Base-by-base conservation (phyloP, 2,329 filamentous ascomycete species). In the Raffaelea ambrosiae region DNA sequence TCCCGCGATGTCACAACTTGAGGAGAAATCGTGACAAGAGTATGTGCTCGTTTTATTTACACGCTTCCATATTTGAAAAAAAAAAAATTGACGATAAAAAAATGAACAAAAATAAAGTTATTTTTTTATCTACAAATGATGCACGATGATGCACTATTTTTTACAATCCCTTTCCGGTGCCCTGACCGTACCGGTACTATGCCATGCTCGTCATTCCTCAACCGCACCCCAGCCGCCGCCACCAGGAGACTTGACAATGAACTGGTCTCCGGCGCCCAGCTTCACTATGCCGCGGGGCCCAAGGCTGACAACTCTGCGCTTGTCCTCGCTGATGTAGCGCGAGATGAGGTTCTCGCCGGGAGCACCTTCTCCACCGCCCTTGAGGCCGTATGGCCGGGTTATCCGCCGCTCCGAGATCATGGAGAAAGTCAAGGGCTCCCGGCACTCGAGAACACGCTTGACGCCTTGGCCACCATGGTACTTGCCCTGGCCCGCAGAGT, bases 331-430 rank as follows among this genome's bases (percentile, higher is more conserved):
- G 11, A 43, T 22, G 20, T 33, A 83, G 8, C 86, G 72, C 21
- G 93, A 81, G 91, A 90, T 96, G 40, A 93, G 70, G 56, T 96
- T 97, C 51, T 89, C 67, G 0, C 91, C 91, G 40, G 85, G 84
- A 55, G 79, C 67, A 0, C 82, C 91, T 52, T 90, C 84, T 48
- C 82, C 84, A 3, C 91, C 91, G 1, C 90, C 91, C 19, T 81
- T 81, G 51, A 96, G 73, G 0, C 90, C 90, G 55, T 89, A 95
- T 1, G 88, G 88, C 46, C 79, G 73, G 52, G 86, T 82, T 0
- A 90, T 84, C 23, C 88, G 68, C 18, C 88, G 63, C 63, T 94
- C 88, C 3, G 80, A 85, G 9, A 94, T 67, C 23, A 95, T 91
- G 1, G 79, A 84, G 13, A 86, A 84, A 61, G 88, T 83, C 5